These are phyloP conservation scores for Cytospora piceae DNA, from an alignment of 2,329 filamentous ascomycete genomes.

Conservation along the genomic window DNA sequence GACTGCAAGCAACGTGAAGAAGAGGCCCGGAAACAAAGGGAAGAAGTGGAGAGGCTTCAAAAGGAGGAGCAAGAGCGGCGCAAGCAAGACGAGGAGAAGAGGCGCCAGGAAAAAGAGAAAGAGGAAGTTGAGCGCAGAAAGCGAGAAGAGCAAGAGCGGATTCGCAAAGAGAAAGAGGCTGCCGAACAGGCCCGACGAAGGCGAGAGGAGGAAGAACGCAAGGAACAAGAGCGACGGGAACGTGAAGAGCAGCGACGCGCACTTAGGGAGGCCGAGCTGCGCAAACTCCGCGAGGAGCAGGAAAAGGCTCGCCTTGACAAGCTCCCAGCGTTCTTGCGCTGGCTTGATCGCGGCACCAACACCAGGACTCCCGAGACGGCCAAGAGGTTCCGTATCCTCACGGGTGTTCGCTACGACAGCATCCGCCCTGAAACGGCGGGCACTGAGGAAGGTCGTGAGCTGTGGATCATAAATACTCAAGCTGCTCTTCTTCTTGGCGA, in stretches of 20 bases:
- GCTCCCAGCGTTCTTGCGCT: conserved; percentile 62
- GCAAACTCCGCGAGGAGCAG: conserved; percentile 56
- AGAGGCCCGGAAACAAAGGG: conserved; percentile 38
- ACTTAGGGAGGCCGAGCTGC: conserved; percentile 56
- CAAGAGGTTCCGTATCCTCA: conserved; percentile 58
- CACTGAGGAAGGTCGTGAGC: conserved; percentile 61
- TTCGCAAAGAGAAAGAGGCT: conserved; percentile 51
- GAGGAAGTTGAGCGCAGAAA: conserved; percentile 43
- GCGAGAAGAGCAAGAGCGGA: conserved; percentile 52
- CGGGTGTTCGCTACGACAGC: conserved; percentile 67
- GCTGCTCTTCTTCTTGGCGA: conserved; percentile 67
- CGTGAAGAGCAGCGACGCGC: conserved; percentile 49
- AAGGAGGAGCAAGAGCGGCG: conserved; percentile 35
- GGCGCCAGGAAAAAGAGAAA: conserved; percentile 48
- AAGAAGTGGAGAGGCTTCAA: conserved; percentile 43
- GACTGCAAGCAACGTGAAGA: conserved; percentile 35
- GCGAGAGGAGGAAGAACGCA: conserved; percentile 57
- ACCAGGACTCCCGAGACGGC: conserved; percentile 56
- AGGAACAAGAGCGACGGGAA: conserved; percentile 53
- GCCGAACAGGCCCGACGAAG: conserved; percentile 54
- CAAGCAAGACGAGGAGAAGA: conserved; percentile 36
- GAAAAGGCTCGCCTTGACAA: conserved; percentile 59
- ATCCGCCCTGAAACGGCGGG: conserved; percentile 58
- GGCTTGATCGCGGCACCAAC: conserved; percentile 59
- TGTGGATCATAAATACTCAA: conserved; percentile 68